phyloP scores from a whole-genome alignment of 768 basidiomycete species.

The Suillus decipiens region DNA sequence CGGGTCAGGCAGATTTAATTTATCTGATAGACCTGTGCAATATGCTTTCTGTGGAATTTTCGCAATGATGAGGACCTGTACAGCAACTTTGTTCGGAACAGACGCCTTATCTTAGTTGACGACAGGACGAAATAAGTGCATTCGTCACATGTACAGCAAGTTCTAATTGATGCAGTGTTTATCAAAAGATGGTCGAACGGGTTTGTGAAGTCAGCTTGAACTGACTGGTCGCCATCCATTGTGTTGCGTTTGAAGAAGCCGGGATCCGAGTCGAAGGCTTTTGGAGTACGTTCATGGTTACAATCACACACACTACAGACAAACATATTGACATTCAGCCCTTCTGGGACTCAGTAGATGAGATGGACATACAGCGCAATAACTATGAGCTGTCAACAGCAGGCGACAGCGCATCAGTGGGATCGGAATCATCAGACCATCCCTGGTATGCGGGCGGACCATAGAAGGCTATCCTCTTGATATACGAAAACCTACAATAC shows the following conservation, averaged over 20 bases:
- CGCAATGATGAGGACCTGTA: background rate
- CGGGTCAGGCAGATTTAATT: background rate
- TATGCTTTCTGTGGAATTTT: too few relatives aligned
- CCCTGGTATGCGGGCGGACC: slow-evolving; percentile 95
- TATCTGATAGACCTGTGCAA: too few relatives aligned
- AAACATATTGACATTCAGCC: slow-evolving; percentile 2
- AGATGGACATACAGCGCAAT: background rate
- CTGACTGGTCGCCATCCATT: background rate
- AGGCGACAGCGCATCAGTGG: background rate
- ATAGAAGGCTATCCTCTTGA: slow-evolving; percentile 90
- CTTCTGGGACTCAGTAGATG: slow-evolving; percentile 5
- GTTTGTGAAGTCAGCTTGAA: background rate
- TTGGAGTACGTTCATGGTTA: background rate
- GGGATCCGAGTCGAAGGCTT: background rate
- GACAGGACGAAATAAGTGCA: background rate
- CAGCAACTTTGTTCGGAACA: background rate
- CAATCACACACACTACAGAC: background rate
- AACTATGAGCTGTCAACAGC: background rate
- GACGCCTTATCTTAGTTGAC: background rate
- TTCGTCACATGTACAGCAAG: background rate
- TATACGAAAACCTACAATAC: slow-evolving; percentile 71
- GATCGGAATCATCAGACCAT: slow-evolving; percentile 31
- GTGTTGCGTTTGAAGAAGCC: background rate
- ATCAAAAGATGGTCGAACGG: background rate
- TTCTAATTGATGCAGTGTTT: background rate